phyloP scores from a whole-genome alignment of 805 yeast species.

The Candida schatavii region DNA sequence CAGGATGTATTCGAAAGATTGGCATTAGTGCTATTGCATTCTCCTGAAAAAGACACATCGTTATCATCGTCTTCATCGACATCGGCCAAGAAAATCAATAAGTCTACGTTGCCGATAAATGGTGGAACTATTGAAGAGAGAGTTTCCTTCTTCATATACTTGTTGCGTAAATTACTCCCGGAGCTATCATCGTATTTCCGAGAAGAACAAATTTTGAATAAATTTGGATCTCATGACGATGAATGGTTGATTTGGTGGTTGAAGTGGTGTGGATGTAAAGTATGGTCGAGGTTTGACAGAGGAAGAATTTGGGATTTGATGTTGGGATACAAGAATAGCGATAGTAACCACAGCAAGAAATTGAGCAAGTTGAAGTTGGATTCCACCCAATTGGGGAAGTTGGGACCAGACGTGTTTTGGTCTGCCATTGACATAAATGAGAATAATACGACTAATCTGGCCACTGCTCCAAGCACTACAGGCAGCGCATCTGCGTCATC shows the following conservation, averaged over 20 bases:
- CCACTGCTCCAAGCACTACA: neutral
- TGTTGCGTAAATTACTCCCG: conserved; percentile 63
- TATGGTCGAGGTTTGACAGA: conserved; percentile 75
- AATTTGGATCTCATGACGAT: conserved; percentile 58
- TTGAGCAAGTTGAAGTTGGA: conserved; percentile 14
- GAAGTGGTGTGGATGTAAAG: conserved; percentile 84
- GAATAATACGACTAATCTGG: conserved; percentile 13
- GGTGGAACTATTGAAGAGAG: conserved; percentile 69
- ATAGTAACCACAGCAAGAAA: conserved; percentile 30
- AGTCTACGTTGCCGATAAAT: conserved; percentile 44
- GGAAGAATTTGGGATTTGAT: conserved; percentile 89
- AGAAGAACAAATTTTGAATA: conserved; percentile 73
- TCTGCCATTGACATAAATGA: conserved; percentile 28
- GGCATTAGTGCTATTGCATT: conserved; percentile 70
- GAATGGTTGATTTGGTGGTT: conserved; percentile 97
- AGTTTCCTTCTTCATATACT: conserved; percentile 63
- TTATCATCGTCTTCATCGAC: conserved; percentile 10
- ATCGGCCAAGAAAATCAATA: conserved; percentile 22
- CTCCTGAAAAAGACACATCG: conserved; percentile 45
- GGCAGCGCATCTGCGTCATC: neutral
- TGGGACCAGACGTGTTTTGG: conserved; percentile 69
- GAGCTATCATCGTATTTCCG: conserved; percentile 72
- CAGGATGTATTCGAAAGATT: conserved; percentile 72
- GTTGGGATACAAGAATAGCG: conserved; percentile 53
- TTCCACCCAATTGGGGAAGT: conserved; percentile 29